These are phyloP conservation scores for Xerocomus brunneocitrinus DNA, from an alignment of 768 basidiomycete species.

Conservation along the genomic window DNA sequence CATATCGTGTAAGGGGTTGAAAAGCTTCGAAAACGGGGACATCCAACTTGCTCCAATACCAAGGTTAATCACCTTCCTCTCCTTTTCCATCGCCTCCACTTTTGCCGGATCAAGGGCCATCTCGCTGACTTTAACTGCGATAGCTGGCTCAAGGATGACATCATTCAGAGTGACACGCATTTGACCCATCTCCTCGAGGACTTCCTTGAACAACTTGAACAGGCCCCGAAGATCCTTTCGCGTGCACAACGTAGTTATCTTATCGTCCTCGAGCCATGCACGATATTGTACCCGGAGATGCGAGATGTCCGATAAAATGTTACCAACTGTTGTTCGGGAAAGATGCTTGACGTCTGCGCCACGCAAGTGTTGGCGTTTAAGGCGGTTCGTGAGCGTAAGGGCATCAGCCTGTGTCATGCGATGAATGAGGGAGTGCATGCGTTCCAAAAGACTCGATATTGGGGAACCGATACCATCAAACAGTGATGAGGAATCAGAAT, in stretches of 20 bases:
- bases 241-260: conserved; percentile 54
- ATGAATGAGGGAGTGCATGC: conserved; percentile 57
- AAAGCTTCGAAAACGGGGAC: conserved; percentile 79
- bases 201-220: conserved; percentile 81
- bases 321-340: conserved; percentile 73
- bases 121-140: conserved; percentile 69
- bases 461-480: conserved; percentile 47
- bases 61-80: conserved; percentile 27
- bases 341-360: conserved; percentile 85
- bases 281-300: conserved; percentile 73
- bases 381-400: conserved; percentile 78
- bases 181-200: conserved; percentile 77
- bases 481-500: conserved; percentile 73
- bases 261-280: conserved; percentile 69
- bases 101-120: conserved; percentile 59
- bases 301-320: conserved; percentile 65
- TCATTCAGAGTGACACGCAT: conserved; percentile 84
- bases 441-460: conserved; percentile 56
- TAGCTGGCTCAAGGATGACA: conserved; percentile 79
- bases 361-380: conserved; percentile 85
- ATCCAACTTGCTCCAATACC: conserved; percentile 63
- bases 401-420: conserved; percentile 75
- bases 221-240: conserved; percentile 78
- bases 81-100: conserved; percentile 38
- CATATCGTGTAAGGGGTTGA: conserved; percentile 37